These are phyloP conservation scores for Albatrellus sp. DNA, from an alignment of 1,284 basidiomycete species.

Conservation along the genomic window DNA sequence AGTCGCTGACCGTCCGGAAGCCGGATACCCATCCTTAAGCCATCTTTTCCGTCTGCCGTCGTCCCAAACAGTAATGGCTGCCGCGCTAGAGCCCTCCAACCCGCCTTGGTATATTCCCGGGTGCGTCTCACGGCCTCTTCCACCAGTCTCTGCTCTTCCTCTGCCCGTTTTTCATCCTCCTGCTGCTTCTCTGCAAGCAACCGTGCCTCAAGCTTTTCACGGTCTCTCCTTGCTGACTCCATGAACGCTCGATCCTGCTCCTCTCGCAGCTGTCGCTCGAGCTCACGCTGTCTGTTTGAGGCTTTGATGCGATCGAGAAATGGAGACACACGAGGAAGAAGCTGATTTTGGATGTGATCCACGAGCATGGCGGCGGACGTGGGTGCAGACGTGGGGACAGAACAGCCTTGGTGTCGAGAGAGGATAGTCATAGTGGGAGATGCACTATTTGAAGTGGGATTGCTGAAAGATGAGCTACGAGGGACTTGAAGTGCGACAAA, in stretches of 20 bases:
- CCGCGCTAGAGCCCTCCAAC: conserved; percentile 40
- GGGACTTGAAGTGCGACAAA: conserved; percentile 82
- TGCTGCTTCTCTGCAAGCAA: conserved; percentile 20
- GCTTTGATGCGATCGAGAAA: conserved; percentile 55
- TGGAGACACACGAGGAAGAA: conserved; percentile 70
- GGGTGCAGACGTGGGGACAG: conserved; percentile 31
- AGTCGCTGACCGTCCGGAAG: conserved; percentile 53
- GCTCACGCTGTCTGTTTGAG: conserved; percentile 48
- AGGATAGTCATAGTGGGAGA: conserved; percentile 62
- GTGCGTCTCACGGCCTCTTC: conserved; percentile 20
- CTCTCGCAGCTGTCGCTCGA: conserved; percentile 47
- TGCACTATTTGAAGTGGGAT: conserved; percentile 26
- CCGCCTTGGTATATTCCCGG: conserved; percentile 16
- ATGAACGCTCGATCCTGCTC: conserved; percentile 77
- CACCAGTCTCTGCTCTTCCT: conserved; percentile 20
- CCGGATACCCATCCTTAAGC: conserved; percentile 51
- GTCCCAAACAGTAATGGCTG: conserved; percentile 25
- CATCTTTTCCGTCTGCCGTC: conserved; percentile 19
- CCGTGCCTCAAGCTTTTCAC: conserved; percentile 32
- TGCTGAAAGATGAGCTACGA: conserved; percentile 19
- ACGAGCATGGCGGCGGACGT: conserved; percentile 56
- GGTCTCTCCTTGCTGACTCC: conserved; percentile 55
- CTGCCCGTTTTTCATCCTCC: conserved; percentile 17
- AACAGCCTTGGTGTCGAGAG: conserved; percentile 70
- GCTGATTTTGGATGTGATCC: conserved; percentile 51